Evolutionary conservation across 495 filamentous ascomycete species (phyloP).

Genomic region (Penicillium pancosmium): DNA sequence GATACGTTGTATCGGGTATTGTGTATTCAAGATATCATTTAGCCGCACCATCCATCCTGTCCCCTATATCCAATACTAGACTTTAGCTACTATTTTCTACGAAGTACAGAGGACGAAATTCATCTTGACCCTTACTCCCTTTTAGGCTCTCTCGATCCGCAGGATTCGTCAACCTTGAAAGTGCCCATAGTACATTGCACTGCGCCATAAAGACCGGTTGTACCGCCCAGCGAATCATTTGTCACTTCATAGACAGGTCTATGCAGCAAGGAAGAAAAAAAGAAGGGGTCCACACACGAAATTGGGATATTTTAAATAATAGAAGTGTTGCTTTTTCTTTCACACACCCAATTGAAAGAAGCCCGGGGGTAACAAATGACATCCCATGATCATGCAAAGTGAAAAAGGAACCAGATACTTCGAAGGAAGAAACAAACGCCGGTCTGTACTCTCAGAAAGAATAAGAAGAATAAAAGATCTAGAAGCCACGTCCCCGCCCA

Average conservation of each 20-base stretch:
- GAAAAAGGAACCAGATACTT: slow-evolving; percentile 21
- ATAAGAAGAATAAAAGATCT: slow-evolving; percentile 26
- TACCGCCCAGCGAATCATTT: neutral
- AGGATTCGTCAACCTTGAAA: neutral
- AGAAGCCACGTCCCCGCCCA: slow-evolving; percentile 59
- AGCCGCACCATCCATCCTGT: too few relatives aligned
- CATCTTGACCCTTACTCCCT: too few relatives aligned
- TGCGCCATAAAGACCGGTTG: neutral
- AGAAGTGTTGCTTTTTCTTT: slow-evolving; percentile 20
- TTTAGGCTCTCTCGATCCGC: neutral
- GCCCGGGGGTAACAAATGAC: slow-evolving; percentile 22
- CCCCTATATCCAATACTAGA: too few relatives aligned
- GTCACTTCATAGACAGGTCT: neutral
- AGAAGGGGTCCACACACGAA: neutral
- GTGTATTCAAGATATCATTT: too few relatives aligned
- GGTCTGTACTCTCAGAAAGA: slow-evolving; percentile 23
- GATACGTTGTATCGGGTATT: too few relatives aligned
- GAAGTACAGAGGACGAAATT: too few relatives aligned
- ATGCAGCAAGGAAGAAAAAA: neutral
- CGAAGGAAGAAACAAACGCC: slow-evolving; percentile 33
- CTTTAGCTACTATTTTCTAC: too few relatives aligned
- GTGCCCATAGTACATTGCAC: neutral
- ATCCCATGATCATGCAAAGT: slow-evolving; percentile 33
- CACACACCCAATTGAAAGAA: slow-evolving; percentile 23
- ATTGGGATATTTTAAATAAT: slow-evolving; percentile 7